phyloP scores from a whole-genome alignment of 2,329 filamentous ascomycete genomes.

The Cercospora janseana region DNA sequence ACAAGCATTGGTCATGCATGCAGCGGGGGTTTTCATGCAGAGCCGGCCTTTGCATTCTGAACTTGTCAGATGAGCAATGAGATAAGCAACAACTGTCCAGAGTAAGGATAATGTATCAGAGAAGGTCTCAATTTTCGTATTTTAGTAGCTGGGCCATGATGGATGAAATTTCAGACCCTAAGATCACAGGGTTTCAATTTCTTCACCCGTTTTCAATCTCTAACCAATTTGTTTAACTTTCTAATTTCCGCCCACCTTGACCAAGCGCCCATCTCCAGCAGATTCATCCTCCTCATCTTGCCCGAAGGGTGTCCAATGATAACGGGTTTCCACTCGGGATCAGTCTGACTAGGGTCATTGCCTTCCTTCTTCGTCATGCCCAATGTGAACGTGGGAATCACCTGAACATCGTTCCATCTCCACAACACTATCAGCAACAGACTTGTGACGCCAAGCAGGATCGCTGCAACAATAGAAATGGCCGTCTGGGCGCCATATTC shows the following conservation, averaged over 20 bases:
- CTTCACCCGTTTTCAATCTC: background rate
- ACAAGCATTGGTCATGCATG: no score
- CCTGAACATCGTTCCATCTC: constrained; percentile 65
- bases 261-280: constrained; percentile 67
- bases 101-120: no score
- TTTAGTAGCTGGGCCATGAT: no score
- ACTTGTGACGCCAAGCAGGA: constrained; percentile 64
- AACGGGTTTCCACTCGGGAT: constrained; percentile 65
- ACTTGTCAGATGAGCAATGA: no score
- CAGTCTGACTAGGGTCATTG: constrained; percentile 47
- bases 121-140: no score
- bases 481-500: constrained; percentile 65
- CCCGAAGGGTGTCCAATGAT: constrained; percentile 70
- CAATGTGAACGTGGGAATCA: constrained; percentile 60
- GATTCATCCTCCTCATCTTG: constrained; percentile 66
- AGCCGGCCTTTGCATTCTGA: no score
- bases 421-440: constrained; percentile 61
- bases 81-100: no score
- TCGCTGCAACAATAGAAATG: constrained; percentile 66
- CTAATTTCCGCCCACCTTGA: constrained; percentile 71
- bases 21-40: no score
- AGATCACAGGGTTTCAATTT: background rate
- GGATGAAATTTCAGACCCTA: background rate
- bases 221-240: constrained; percentile 45
- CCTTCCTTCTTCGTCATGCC: constrained; percentile 41